phyloP scores from a whole-genome alignment of 176 grass and related monocot species.

The Rhynchospora breviuscula region DNA sequence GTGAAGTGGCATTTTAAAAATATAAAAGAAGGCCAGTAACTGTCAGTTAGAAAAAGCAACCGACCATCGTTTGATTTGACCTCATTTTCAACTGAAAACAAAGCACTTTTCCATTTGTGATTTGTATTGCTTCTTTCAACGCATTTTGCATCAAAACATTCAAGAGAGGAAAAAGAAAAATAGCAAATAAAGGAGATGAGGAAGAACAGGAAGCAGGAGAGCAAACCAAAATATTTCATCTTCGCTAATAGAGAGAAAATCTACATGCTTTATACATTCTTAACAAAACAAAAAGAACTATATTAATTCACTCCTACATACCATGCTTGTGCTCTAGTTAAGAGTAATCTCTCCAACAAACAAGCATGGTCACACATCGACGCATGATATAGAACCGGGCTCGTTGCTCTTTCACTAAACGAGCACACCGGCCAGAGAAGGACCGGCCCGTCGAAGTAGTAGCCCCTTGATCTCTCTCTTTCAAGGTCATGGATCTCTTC shows the following conservation, averaged over 20 bases:
- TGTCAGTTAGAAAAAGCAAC: slow-evolving; percentile 18
- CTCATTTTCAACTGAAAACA: slow-evolving; percentile 17
- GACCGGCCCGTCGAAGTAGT: slow-evolving; percentile 27
- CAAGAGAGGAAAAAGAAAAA: neutral
- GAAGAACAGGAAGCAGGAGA: no score
- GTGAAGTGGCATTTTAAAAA: neutral
- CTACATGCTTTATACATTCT: slow-evolving; percentile 23
- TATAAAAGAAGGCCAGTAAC: neutral
- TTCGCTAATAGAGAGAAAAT: neutral
- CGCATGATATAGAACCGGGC: slow-evolving; percentile 93
- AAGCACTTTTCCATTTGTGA: neutral
- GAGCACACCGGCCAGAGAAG: slow-evolving; percentile 67
- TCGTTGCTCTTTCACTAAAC: slow-evolving; percentile 81
- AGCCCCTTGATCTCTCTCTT: slow-evolving; percentile 16
- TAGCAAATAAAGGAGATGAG: no score
- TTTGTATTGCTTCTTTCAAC: neutral
- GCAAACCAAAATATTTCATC: slow-evolving; percentile 6
- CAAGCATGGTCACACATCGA: slow-evolving; percentile 85
- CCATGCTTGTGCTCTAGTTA: slow-evolving; percentile 21
- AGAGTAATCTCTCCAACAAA: slow-evolving; percentile 77
- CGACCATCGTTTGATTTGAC: neutral
- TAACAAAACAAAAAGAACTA: neutral
- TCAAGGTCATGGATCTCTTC: slow-evolving; percentile 28
- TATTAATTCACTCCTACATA: slow-evolving; percentile 10
- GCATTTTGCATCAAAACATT: slow-evolving; percentile 10